A percentile compares a stretch with the other conserved stretches of the same genome.
phyloP scores from a whole-genome alignment of 163 green algal genomes.

The Scenedesmus sp. region DNA sequence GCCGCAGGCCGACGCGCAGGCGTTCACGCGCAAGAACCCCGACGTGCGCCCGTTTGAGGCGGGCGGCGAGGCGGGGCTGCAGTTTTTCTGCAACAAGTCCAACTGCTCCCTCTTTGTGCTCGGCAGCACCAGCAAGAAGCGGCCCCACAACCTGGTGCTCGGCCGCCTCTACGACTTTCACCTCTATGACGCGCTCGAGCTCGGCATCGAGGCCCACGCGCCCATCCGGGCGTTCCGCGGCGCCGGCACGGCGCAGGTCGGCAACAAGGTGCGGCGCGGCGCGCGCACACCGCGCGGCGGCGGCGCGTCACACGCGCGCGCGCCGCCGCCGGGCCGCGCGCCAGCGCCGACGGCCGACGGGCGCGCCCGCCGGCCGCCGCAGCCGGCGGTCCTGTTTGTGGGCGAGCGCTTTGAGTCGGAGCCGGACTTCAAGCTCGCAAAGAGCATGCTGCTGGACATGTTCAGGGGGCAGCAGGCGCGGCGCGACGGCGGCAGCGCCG shows the following conservation, averaged over 20 bases:
- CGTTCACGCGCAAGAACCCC: constrained; percentile 88
- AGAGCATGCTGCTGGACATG: constrained; percentile 92
- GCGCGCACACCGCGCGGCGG: too few relatives aligned
- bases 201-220: constrained; percentile 81
- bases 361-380: constrained; percentile 20
- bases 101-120: constrained; percentile 90
- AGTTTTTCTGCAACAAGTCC: constrained; percentile 83
- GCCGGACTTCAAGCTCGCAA: constrained; percentile 71
- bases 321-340: too few relatives aligned
- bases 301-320: too few relatives aligned
- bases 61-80: constrained; percentile 85
- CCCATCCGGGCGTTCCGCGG: constrained; percentile 73
- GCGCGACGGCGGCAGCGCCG: not conserved
- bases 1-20: constrained; percentile 74
- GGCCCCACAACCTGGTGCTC: constrained; percentile 95
- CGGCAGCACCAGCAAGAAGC: constrained; percentile 94
- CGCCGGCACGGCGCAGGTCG: constrained; percentile 59
- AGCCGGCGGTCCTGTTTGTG: constrained; percentile 93
- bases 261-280: constrained; percentile 79
- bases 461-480: constrained; percentile 80
- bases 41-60: constrained; percentile 93
- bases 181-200: constrained; percentile 92
- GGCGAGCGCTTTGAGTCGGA: constrained; percentile 93
- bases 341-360: too few relatives aligned
- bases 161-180: constrained; percentile 93